These are phyloP conservation scores for Mucor circinelloides DNA, from an alignment of 371 early-diverging fungal genomes.

Conservation along the genomic window DNA sequence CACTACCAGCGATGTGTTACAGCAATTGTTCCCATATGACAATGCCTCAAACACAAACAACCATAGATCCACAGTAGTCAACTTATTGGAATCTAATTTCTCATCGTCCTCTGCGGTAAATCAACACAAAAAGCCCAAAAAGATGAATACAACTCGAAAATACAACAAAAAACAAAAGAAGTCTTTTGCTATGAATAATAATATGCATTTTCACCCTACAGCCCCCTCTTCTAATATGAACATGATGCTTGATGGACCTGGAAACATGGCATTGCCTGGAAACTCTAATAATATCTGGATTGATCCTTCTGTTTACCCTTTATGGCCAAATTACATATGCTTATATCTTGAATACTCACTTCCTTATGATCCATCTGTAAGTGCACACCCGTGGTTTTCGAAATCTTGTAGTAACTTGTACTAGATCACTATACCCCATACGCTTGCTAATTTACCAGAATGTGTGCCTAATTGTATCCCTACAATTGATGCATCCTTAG, in stretches of 20 bases:
- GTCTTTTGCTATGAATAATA: background rate
- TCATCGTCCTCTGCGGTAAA: background rate
- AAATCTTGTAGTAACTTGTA: background rate
- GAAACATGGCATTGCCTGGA: background rate
- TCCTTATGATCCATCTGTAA: slow-evolving; percentile 40
- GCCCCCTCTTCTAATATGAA: background rate
- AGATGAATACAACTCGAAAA: background rate
- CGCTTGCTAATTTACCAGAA: slow-evolving; percentile 43
- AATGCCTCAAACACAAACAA: background rate
- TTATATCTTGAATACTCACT: slow-evolving; percentile 46
- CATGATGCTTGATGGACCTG: background rate
- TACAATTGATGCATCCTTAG: slow-evolving; percentile 14
- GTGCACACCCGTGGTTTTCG: background rate
- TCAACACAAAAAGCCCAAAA: slow-evolving; percentile 5
- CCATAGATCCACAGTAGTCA: background rate
- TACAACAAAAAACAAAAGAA: slow-evolving; percentile 17
- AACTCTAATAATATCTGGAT: slow-evolving; percentile 8
- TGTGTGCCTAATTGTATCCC: slow-evolving; percentile 44
- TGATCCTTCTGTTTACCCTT: slow-evolving; percentile 18
- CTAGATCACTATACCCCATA: slow-evolving; percentile 36
- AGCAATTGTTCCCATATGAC: slow-evolving; percentile 10
- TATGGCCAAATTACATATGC: slow-evolving; percentile 57
- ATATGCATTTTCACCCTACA: background rate
- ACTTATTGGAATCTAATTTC: background rate
- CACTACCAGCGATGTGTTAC: slow-evolving; percentile 14